phyloP scores from a whole-genome alignment of 208 protist species.

The Baffinella frigidus region DNA sequence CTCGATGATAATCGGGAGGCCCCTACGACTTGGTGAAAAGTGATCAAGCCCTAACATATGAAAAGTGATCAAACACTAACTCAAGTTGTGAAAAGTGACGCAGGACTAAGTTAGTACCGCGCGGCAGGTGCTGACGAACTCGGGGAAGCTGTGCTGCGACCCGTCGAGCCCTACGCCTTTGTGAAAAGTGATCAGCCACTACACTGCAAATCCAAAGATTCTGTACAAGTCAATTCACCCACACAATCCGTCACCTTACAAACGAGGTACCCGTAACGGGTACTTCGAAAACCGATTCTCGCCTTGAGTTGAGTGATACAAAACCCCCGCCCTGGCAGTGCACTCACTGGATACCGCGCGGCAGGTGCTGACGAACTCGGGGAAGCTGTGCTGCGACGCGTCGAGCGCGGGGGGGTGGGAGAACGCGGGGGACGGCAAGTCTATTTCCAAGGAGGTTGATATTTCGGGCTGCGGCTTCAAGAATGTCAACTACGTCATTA shows the following conservation, averaged over 20 bases:
- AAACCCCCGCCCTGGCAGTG: too few species aligned
- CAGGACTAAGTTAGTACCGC: neutral
- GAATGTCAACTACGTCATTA: neutral
- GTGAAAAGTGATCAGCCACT: too few species aligned
- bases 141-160: neutral
- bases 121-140: neutral
- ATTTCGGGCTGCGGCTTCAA: neutral
- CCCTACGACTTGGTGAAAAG: neutral
- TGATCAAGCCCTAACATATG: too few species aligned
- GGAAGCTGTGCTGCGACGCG: neutral
- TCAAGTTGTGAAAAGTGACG: too few species aligned
- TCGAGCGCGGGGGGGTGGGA: neutral
- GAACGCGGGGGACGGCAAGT: neutral
- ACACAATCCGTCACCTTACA: too few species aligned
- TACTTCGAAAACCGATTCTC: too few species aligned
- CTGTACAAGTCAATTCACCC: too few species aligned
- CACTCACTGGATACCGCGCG: neutral
- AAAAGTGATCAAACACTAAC: too few species aligned
- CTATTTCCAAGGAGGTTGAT: neutral
- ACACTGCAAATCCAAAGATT: too few species aligned
- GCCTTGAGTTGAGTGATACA: too few species aligned
- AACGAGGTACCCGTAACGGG: too few species aligned
- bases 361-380: neutral
- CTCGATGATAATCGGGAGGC: too few species aligned
- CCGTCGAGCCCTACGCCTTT: neutral